Conservation (phyloP, 768 basidiomycete species). For the Xanthoconium purpureum region DNA sequence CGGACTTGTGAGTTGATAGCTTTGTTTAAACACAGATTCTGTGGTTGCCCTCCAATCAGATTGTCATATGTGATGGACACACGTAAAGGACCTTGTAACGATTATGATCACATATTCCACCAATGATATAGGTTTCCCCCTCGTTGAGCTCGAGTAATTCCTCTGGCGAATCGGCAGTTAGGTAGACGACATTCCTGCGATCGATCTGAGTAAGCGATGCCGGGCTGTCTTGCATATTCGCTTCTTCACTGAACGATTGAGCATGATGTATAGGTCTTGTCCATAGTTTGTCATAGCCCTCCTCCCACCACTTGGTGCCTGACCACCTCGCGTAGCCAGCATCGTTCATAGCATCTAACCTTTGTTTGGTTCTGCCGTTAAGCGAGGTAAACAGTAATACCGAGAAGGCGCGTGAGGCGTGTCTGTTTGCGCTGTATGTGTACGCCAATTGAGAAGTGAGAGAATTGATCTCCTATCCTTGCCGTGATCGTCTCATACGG, state of each 20-base stretch:
- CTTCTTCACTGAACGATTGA: constrained; percentile 1
- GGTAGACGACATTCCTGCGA: constrained; percentile 71
- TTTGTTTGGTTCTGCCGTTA: constrained; percentile 61
- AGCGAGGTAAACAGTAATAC: constrained; percentile 78
- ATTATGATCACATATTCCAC: constrained; percentile 94
- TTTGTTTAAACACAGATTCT: constrained; percentile 91
- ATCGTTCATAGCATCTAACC: constrained; percentile 62
- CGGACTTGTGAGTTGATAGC: constrained; percentile 70
- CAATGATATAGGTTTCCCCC: constrained; percentile 90
- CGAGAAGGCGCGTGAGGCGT: constrained; percentile 65
- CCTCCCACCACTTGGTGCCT: constrained; percentile 79
- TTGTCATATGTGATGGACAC: background rate
- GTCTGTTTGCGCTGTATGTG: constrained; percentile 84
- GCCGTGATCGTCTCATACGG: constrained; percentile 8
- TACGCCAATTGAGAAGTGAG: constrained; percentile 89
- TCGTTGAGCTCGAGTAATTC: constrained; percentile 81
- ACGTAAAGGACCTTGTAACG: constrained; percentile 72
- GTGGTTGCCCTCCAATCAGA: constrained; percentile 17
- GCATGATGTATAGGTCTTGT: constrained; percentile 13
- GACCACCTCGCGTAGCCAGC: constrained; percentile 78
- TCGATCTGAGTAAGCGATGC: constrained; percentile 14
- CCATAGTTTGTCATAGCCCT: constrained; percentile 74
- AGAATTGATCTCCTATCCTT: constrained; percentile 79
- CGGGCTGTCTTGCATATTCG: background rate
- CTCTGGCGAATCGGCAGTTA: constrained; percentile 90